Conservation (phyloP, 2,329 filamentous ascomycete species). For the Ophiostoma sp. region DNA sequence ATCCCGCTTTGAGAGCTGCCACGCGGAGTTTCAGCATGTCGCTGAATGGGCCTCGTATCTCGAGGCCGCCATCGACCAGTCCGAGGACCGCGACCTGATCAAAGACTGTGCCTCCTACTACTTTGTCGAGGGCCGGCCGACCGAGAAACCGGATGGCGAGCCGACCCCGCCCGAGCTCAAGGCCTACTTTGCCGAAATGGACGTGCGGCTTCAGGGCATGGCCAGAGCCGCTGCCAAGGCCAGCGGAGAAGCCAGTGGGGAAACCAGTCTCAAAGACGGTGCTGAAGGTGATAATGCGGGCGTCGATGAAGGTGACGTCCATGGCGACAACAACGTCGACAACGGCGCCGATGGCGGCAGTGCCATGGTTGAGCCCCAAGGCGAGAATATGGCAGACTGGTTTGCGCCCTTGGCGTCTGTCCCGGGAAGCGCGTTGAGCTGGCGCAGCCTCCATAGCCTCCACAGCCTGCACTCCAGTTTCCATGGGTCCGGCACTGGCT, state of each 20-base stretch:
- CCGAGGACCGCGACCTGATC: constrained; percentile 3
- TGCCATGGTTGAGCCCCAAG: background rate
- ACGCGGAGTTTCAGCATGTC: background rate
- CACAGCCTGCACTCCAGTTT: background rate
- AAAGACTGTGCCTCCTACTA: background rate
- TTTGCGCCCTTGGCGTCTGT: background rate
- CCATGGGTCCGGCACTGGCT: background rate
- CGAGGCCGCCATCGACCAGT: constrained; percentile 6
- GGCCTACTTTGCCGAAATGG: background rate
- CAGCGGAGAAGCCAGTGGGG: background rate
- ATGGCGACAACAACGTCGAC: background rate
- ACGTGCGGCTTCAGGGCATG: background rate
- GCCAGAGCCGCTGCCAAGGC: background rate
- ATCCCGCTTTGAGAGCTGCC: background rate
- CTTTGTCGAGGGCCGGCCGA: background rate
- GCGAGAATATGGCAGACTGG: background rate
- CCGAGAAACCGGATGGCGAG: background rate
- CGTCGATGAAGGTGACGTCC: background rate
- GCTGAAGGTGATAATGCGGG: no score
- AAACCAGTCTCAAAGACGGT: background rate
- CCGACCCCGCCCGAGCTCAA: background rate
- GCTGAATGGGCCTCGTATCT: background rate
- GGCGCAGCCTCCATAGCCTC: background rate
- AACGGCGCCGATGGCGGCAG: background rate
- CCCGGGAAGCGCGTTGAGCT: background rate